Evolutionary conservation across 805 yeast species (phyloP).

Genomic region (Torulaspora quercuum): DNA sequence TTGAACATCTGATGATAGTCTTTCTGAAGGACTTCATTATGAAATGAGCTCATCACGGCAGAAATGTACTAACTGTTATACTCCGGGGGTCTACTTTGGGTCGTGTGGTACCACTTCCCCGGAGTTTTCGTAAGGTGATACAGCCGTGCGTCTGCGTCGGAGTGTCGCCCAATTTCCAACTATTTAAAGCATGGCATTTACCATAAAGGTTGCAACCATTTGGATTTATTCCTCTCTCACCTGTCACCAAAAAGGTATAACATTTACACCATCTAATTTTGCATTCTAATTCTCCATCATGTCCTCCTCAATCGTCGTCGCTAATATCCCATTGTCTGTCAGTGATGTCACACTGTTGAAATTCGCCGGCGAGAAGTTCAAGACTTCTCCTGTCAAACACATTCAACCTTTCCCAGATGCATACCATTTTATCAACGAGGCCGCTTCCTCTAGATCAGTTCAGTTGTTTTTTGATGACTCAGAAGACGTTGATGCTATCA

Average conservation of each 20-base stretch:
- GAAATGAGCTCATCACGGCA: too few species aligned
- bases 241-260: constrained; percentile 1
- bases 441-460: constrained; percentile 17
- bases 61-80: too few species aligned
- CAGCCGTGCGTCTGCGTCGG: too few species aligned
- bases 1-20: too few species aligned
- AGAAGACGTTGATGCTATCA: constrained; percentile 14
- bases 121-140: constrained; percentile 3
- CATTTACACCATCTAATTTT: neutral
- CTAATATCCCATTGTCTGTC: constrained; percentile 50
- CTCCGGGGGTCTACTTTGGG: too few species aligned
- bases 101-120: constrained; percentile 7
- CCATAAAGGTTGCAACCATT: too few species aligned
- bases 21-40: too few species aligned
- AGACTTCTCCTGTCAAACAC: constrained; percentile 15
- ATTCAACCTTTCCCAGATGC: constrained; percentile 26
- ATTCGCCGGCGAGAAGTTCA: constrained; percentile 13
- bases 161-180: too few species aligned
- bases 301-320: constrained; percentile 45
- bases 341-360: constrained; percentile 32
- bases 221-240: too few species aligned
- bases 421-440: constrained; percentile 22
- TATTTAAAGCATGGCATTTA: too few species aligned
- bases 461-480: constrained; percentile 18
- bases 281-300: constrained; percentile 5